Evolutionary conservation across 257 asterid species (phyloP), one percentile per base, ranked within the genome.

Genomic region (Anisodus tanguticus): DNA sequence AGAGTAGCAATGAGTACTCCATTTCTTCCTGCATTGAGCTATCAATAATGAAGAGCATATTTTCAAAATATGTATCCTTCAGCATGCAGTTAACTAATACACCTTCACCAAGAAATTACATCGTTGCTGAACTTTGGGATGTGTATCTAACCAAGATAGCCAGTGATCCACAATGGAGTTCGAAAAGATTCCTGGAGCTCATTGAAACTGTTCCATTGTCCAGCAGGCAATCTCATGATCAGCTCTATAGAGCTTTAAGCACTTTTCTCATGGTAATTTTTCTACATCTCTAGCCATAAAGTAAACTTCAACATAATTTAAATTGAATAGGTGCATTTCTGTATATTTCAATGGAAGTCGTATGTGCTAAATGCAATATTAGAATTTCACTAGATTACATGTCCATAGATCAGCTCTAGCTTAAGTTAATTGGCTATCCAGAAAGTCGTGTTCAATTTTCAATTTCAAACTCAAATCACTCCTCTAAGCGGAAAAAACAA

Each of bases 111-210:
- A 92, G 84, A 58, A 84, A 67, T 31, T 78, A 39, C 54, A 68
- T 78, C 13, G 92, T 94, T 15, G 91, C 97, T 82, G 91, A 87
- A 72, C 70, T 90, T 49, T 92, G 97, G 98, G 98, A 94, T 58
- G 17, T 45, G 15, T 94, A 94, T 87, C 91, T 94, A 15, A 87
- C 85, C 60, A 85, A 66, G 87, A 78, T 92, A 58, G 94, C 91
- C 11, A 79, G 68, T 8, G 87, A 92, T 87, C 83, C 93, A 8
- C 81, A 86, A 72, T 35, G 91, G 86, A 81, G 82, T 49, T 84
- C 87, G 49, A 87, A 82, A 57, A 87, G 86, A 82, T 90, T 94
- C 90, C 67, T 84, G 86, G 85, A 81, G 82, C 95, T 94, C 88
- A 83, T 94, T 2, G 93, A 94, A 90, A 89, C 72, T 37, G 80